A percentile compares a stretch with the other conserved stretches of the same genome.
Conservation (phyloP, 768 basidiomycete genomes). For the Auriscalpium orientale region DNA sequence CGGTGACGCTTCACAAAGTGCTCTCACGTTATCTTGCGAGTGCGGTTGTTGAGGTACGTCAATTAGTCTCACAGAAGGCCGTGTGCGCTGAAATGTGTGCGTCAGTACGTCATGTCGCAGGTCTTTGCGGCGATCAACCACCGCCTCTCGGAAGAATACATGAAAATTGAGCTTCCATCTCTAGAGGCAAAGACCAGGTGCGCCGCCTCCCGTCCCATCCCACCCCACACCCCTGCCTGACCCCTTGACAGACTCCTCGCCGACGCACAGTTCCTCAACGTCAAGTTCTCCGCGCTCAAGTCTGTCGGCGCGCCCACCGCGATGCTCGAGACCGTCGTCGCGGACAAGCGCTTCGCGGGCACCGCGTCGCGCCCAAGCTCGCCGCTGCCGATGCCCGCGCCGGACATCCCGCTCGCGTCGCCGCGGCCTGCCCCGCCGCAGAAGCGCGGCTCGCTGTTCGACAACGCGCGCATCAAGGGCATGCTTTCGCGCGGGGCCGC, state of each 20-base stretch:
- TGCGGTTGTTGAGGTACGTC: constrained; percentile 73
- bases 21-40: constrained; percentile 81
- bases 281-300: constrained; percentile 67
- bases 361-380: neutral
- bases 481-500: constrained; percentile 24
- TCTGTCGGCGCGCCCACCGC: constrained; percentile 57
- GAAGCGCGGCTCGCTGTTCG: constrained; percentile 11
- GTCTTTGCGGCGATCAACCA: constrained; percentile 92
- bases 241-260: constrained; percentile 53
- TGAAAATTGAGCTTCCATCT: constrained; percentile 71
- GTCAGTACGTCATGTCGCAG: constrained; percentile 87
- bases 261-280: constrained; percentile 71
- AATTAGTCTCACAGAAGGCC: neutral
- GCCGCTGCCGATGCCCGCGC: constrained; percentile 7
- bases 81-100: constrained; percentile 8
- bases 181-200: constrained; percentile 84
- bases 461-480: constrained; percentile 33
- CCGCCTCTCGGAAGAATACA: constrained; percentile 81
- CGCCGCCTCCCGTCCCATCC: constrained; percentile 17
- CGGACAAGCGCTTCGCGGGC: constrained; percentile 47
- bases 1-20: constrained; percentile 91
- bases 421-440: neutral
- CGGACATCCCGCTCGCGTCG: constrained; percentile 1
- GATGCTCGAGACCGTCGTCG: constrained; percentile 81
- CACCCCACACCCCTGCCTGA: constrained; percentile 6